These are phyloP conservation scores for Pachyrhizus erosus DNA, from an alignment of 306 rosid genomes.

Conservation along the genomic window DNA sequence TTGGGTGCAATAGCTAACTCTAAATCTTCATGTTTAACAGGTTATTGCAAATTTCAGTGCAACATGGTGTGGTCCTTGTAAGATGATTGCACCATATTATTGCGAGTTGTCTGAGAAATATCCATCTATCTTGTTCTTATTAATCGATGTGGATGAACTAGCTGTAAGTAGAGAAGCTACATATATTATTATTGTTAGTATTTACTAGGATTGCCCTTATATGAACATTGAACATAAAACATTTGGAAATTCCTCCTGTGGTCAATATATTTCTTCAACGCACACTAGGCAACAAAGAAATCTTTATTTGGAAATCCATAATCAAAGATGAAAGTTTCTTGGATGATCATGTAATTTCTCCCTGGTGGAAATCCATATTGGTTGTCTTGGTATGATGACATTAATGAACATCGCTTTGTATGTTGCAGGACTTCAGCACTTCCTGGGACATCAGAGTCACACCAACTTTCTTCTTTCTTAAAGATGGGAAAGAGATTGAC, in stretches of 20 bases:
- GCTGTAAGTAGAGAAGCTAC: slow-evolving; percentile 59
- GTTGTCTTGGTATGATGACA: neutral
- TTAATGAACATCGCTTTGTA: slow-evolving; percentile 23
- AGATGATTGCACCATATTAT: slow-evolving; percentile 67
- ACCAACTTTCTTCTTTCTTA: slow-evolving; percentile 92
- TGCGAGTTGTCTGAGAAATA: slow-evolving; percentile 70
- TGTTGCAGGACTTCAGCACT: slow-evolving; percentile 80
- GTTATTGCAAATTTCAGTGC: slow-evolving; percentile 93
- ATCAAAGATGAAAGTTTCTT: neutral
- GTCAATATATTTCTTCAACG: neutral
- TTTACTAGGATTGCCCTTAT: neutral
- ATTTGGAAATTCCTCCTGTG: neutral
- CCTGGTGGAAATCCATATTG: neutral
- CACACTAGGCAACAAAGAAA: neutral
- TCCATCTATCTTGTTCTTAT: slow-evolving; percentile 70
- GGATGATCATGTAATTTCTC: slow-evolving; percentile 5
- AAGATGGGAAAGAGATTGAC: slow-evolving; percentile 77
- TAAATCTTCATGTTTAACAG: slow-evolving; percentile 54
- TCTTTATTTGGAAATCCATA: neutral
- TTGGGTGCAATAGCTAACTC: slow-evolving; percentile 1
- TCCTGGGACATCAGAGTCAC: slow-evolving; percentile 92
- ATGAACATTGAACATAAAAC: neutral
- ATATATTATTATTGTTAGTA: neutral
- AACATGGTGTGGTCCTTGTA: slow-evolving; percentile 93
- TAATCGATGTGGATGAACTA: slow-evolving; percentile 83